These are phyloP conservation scores for Boletus fagicola DNA, from an alignment of 768 basidiomycete species.

Conservation along the genomic window DNA sequence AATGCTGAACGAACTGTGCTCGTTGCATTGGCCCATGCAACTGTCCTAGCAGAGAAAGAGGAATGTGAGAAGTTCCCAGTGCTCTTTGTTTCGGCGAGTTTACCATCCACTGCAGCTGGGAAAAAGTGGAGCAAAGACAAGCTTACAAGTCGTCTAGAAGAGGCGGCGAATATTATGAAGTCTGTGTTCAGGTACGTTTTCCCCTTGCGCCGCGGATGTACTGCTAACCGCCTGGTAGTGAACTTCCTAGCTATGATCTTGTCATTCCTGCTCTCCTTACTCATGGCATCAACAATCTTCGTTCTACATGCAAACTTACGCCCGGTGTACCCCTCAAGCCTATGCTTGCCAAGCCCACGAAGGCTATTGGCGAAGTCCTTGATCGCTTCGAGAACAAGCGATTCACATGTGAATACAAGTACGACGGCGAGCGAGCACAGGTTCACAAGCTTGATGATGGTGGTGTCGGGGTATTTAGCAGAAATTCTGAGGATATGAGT, in stretches of 20 bases:
- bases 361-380: constrained; percentile 96
- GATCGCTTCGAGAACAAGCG: constrained; percentile 94
- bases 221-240: constrained; percentile 46
- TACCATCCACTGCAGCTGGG: constrained; percentile 42
- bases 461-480: constrained; percentile 85
- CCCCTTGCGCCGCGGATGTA: background rate
- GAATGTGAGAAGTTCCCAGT: constrained; percentile 36
- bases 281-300: constrained; percentile 68
- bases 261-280: constrained; percentile 89
- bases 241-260: constrained; percentile 88
- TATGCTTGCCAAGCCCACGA: constrained; percentile 99
- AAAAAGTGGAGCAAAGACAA: constrained; percentile 78
- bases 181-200: constrained; percentile 80
- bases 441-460: constrained; percentile 86
- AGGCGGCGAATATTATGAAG: constrained; percentile 76
- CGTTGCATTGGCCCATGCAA: constrained; percentile 90
- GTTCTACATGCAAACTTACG: constrained; percentile 80
- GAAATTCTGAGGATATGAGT: constrained; percentile 99
- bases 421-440: constrained; percentile 97
- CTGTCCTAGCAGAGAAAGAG: constrained; percentile 78
- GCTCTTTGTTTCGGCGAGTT: background rate
- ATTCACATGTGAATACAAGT: constrained; percentile 99
- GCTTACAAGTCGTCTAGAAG: constrained; percentile 68
- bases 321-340: constrained; percentile 97
- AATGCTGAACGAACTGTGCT: constrained; percentile 96